Conservation (phyloP, 371 early-diverging fungal species). For the Lichtheimia corymbifera region DNA sequence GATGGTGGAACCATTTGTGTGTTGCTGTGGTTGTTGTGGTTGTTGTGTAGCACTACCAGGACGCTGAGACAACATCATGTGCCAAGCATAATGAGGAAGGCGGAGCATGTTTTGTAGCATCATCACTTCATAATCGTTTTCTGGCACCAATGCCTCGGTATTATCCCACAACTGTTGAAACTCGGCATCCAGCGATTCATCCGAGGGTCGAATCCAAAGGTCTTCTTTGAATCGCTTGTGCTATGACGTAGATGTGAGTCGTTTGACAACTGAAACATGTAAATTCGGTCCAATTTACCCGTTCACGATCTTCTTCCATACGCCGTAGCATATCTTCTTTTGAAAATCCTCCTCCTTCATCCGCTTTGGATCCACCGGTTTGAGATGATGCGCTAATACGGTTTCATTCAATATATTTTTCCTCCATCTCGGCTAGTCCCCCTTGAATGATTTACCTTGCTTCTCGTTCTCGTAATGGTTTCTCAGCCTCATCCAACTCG, state of each 20-base stretch:
- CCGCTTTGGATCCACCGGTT: slow-evolving; percentile 2
- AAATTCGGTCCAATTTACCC: slow-evolving; percentile 28
- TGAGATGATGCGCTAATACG: not conserved
- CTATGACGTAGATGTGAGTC: slow-evolving; percentile 20
- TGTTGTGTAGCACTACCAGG: not conserved
- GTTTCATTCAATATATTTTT: not conserved
- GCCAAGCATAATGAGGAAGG: slow-evolving; percentile 57
- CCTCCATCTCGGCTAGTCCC: not conserved
- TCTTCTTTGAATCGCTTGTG: slow-evolving; percentile 76
- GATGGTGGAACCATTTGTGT: not conserved
- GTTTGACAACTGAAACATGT: not conserved
- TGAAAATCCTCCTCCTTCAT: slow-evolving; percentile 42
- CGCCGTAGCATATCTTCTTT: slow-evolving; percentile 70
- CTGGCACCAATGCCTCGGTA: slow-evolving; percentile 59
- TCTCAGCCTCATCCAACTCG: slow-evolving; percentile 50
- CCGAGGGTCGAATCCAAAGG: slow-evolving; percentile 70
- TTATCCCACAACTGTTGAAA: slow-evolving; percentile 68
- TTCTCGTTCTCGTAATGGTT: slow-evolving; percentile 46
- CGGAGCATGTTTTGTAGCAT: slow-evolving; percentile 59
- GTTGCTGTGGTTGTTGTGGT: not conserved
- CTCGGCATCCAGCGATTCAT: slow-evolving; percentile 59
- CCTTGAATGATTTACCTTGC: slow-evolving; percentile 28
- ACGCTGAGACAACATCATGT: slow-evolving; percentile 27
- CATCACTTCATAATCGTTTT: slow-evolving; percentile 64
- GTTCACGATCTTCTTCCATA: slow-evolving; percentile 82